A percentile compares a stretch with the other conserved stretches of the same genome.
Conservation (phyloP, 768 basidiomycete species). For the Suillus discolor region DNA sequence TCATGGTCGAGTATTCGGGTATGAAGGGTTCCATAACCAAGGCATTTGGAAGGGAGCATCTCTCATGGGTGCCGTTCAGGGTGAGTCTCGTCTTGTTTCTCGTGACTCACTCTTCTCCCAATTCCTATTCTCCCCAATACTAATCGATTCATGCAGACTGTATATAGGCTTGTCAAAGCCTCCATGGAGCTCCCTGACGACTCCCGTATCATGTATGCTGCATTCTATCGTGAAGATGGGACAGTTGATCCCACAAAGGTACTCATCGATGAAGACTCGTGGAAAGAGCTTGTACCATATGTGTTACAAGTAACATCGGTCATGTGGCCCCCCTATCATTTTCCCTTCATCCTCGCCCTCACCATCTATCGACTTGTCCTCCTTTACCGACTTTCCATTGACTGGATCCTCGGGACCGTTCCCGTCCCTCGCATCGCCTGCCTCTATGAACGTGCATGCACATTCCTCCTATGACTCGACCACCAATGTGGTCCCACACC, state of each 20-base stretch:
- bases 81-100: constrained; percentile 17
- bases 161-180: constrained; percentile 25
- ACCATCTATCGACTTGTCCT: too few relatives aligned
- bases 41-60: constrained; percentile 33
- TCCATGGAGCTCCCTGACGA: constrained; percentile 24
- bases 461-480: too few relatives aligned
- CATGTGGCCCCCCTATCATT: too few relatives aligned
- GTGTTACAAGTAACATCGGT: too few relatives aligned
- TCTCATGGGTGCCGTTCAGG: constrained; percentile 34
- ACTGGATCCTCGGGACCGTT: too few relatives aligned
- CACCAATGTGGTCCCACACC: too few relatives aligned
- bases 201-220: constrained; percentile 23
- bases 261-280: constrained; percentile 34
- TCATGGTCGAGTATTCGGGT: constrained; percentile 27
- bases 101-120: background rate
- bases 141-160: constrained; percentile 20
- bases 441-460: too few relatives aligned
- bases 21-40: constrained; percentile 21
- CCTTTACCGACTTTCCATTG: too few relatives aligned
- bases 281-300: constrained; percentile 34
- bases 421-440: too few relatives aligned
- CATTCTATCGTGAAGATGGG: constrained; percentile 34
- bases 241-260: constrained; percentile 24
- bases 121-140: background rate
- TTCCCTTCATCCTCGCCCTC: too few relatives aligned